These are phyloP conservation scores for Tetracentron sinense DNA, from an alignment of 164 flowering plant species.

Conservation along the genomic window DNA sequence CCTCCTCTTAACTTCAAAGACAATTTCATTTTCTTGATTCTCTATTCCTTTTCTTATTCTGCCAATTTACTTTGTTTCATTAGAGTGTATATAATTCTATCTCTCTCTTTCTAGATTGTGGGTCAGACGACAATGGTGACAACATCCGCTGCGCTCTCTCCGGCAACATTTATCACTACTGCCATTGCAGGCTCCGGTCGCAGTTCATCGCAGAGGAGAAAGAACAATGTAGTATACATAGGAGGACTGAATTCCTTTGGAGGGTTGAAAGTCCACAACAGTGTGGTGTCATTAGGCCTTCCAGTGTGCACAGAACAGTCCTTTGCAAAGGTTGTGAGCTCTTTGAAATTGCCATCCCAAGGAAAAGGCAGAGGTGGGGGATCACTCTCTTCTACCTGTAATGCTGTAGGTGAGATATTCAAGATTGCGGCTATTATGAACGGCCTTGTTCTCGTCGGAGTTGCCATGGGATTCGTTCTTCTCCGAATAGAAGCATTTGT, in stretches of 20 bases:
- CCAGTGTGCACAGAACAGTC: conserved; percentile 46
- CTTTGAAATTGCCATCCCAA: conserved; percentile 31
- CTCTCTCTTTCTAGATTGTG: conserved; percentile 7
- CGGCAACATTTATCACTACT: conserved; percentile 16
- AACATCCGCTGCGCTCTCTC: conserved; percentile 33
- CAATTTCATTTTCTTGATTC: background rate
- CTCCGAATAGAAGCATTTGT: conserved; percentile 54
- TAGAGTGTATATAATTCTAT: background rate
- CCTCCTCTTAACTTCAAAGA: background rate
- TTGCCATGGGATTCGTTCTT: conserved; percentile 66
- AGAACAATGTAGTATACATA: conserved; percentile 36
- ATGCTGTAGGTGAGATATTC: conserved; percentile 57
- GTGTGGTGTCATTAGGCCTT: conserved; percentile 41
- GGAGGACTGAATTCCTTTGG: conserved; percentile 58
- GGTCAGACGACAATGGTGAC: conserved; percentile 31
- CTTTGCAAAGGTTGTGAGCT: conserved; percentile 53
- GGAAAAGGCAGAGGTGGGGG: conserved; percentile 46
- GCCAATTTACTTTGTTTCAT: background rate
- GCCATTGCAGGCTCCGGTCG: conserved; percentile 8
- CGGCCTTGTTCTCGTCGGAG: conserved; percentile 54
- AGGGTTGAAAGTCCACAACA: conserved; percentile 66
- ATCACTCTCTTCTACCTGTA: conserved; percentile 45
- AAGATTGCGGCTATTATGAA: conserved; percentile 57
- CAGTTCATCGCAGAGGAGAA: conserved; percentile 19
- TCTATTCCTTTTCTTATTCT: background rate